A percentile compares a stretch with the other conserved stretches of the same genome.
phyloP scores from a whole-genome alignment of 192 early-diverging fungal genomes.

The Funneliformis geosporum region DNA sequence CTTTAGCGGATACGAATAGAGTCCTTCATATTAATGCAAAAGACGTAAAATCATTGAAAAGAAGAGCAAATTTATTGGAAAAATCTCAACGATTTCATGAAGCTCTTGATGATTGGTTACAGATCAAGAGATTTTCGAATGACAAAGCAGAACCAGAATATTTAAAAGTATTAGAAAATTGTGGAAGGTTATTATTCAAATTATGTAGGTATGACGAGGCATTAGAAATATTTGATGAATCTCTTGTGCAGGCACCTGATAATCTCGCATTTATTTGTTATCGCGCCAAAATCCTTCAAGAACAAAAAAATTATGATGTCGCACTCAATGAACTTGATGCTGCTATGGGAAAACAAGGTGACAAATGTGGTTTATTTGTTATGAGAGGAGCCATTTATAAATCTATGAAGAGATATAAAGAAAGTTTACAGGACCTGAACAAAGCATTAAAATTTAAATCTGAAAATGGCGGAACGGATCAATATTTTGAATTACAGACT shows the following conservation, averaged over 20 bases:
- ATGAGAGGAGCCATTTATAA: constrained; percentile 4
- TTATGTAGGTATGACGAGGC: constrained; percentile 18
- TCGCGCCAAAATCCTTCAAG: not conserved
- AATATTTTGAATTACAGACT: not conserved
- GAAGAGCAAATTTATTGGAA: constrained; percentile 2
- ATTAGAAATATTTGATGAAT: not conserved
- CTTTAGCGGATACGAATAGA: not conserved
- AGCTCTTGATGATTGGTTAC: constrained; percentile 5
- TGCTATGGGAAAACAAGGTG: not conserved
- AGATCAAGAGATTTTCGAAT: not conserved
- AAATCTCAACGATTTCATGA: not conserved
- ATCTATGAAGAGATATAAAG: not conserved
- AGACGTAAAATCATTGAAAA: not conserved
- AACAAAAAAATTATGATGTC: not conserved
- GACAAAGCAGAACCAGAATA: not conserved
- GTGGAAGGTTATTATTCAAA: constrained; percentile 5
- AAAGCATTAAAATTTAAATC: not conserved
- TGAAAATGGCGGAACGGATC: too few species aligned
- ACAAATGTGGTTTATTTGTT: constrained; percentile 7
- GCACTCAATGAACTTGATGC: constrained; percentile 3
- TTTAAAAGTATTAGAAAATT: not conserved
- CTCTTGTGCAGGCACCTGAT: not conserved
- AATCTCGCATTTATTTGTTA: not conserved
- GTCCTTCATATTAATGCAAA: not conserved
- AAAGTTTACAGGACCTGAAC: constrained; percentile 4